Evolutionary conservation across 306 rosid genomes (phyloP).

Genomic region (Argentina anserina): DNA sequence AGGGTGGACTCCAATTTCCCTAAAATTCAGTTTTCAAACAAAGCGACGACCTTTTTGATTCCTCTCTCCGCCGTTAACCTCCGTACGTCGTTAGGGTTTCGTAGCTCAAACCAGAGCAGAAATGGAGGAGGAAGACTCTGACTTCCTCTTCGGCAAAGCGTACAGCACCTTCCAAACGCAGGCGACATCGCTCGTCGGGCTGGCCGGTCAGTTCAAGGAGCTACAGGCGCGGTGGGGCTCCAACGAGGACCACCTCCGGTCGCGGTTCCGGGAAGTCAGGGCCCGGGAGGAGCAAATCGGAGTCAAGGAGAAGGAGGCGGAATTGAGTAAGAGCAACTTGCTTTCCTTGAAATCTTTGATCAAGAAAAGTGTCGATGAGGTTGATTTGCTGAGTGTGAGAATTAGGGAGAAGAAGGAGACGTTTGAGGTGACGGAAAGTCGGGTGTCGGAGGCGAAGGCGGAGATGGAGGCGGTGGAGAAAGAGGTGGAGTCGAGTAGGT

Average conservation of each 20-base stretch:
- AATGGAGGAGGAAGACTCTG: neutral
- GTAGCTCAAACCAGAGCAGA: neutral
- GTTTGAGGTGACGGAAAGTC: no score
- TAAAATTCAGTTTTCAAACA: neutral
- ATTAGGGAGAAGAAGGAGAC: neutral
- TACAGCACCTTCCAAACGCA: neutral
- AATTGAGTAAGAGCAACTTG: neutral
- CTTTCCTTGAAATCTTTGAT: no score
- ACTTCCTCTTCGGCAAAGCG: neutral
- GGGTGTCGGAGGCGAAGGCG: no score
- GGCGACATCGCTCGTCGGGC: neutral
- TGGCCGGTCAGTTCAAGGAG: neutral
- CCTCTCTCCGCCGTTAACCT: neutral
- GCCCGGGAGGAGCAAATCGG: neutral
- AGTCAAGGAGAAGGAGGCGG: neutral
- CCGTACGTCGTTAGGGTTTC: neutral
- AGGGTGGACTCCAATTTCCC: neutral
- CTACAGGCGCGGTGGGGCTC: neutral
- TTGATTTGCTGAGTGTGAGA: no score
- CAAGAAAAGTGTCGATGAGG: no score
- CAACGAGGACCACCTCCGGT: neutral
- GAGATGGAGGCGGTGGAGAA: neutral
- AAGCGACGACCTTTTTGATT: neutral
- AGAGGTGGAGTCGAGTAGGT: neutral
- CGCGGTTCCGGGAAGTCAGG: neutral